Conservation (phyloP, 148 eudicot species). For the Diospyros kaki region DNA sequence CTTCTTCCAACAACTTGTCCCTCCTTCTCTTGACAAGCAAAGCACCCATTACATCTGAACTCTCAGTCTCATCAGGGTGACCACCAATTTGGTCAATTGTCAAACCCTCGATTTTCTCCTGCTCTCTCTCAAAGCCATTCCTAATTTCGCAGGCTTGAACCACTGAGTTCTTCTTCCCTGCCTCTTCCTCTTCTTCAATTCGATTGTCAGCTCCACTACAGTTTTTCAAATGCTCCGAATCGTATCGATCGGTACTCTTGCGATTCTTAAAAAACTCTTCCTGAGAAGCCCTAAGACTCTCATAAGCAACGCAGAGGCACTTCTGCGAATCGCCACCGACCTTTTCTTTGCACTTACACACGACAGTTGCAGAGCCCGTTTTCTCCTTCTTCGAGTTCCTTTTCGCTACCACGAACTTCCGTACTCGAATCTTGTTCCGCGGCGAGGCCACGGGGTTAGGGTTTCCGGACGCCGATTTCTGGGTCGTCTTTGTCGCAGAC, state of each 20-base stretch:
- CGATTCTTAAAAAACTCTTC: slow-evolving; percentile 67
- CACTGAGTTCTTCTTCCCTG: slow-evolving; percentile 14
- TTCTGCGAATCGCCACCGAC: slow-evolving; percentile 35
- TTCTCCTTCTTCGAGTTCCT: slow-evolving; percentile 36
- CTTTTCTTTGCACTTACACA: slow-evolving; percentile 58
- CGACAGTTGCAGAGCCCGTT: slow-evolving; percentile 8
- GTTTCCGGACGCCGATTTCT: slow-evolving; percentile 30
- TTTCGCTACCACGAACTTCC: slow-evolving; percentile 79
- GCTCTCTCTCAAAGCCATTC: slow-evolving; percentile 14
- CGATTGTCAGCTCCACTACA: not conserved
- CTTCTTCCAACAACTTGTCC: slow-evolving; percentile 57
- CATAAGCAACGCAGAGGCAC: slow-evolving; percentile 78
- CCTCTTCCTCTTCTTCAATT: not conserved
- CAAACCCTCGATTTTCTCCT: slow-evolving; percentile 8
- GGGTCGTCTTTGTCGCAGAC: slow-evolving; percentile 24
- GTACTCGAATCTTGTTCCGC: slow-evolving; percentile 52
- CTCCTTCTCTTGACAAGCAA: slow-evolving; percentile 50
- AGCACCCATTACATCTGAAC: slow-evolving; percentile 36
- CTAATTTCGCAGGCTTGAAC: not conserved
- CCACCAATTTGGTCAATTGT: slow-evolving; percentile 11
- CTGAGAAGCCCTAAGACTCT: slow-evolving; percentile 81
- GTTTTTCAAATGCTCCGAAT: not conserved
- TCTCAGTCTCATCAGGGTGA: slow-evolving; percentile 20
- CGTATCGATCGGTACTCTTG: slow-evolving; percentile 4
- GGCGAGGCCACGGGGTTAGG: slow-evolving; percentile 26